These are phyloP conservation scores for Geotrichum fermentans DNA, from an alignment of 1,139 yeast genomes.

Conservation along the genomic window DNA sequence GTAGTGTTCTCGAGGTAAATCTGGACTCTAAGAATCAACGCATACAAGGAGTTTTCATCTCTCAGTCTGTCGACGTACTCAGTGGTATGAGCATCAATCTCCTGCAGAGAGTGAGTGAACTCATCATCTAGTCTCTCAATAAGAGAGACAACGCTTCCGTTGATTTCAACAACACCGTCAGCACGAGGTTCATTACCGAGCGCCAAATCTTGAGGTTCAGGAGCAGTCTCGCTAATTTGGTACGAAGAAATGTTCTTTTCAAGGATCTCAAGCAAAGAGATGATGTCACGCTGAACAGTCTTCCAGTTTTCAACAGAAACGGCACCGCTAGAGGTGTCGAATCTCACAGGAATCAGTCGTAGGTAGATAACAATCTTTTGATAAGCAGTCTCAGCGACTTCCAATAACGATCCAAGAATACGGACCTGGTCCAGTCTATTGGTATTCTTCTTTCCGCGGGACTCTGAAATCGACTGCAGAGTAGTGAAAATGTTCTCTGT, in stretches of 20 bases:
- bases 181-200: conserved; percentile 58
- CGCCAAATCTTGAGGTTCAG: conserved; percentile 74
- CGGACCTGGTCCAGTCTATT: conserved; percentile 76
- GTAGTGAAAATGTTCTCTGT: conserved; percentile 60
- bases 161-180: conserved; percentile 67
- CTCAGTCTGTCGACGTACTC: conserved; percentile 88
- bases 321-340: conserved; percentile 63
- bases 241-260: conserved; percentile 56
- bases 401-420: conserved; percentile 60
- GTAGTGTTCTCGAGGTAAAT: conserved; percentile 67
- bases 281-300: conserved; percentile 58
- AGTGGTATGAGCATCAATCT: conserved; percentile 89
- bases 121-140: conserved; percentile 95
- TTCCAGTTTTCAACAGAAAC: conserved; percentile 86
- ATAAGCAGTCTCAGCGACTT: conserved; percentile 53
- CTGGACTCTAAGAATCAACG: conserved; percentile 77
- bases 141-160: conserved; percentile 80
- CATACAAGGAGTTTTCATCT: conserved; percentile 77
- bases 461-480: conserved; percentile 70
- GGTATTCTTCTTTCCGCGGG: conserved; percentile 93
- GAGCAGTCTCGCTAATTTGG: conserved; percentile 74
- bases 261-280: conserved; percentile 58
- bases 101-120: conserved; percentile 78
- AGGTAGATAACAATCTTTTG: conserved; percentile 75
- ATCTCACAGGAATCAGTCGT: conserved; percentile 80